Evolutionary conservation across 2,329 filamentous ascomycete species (phyloP), one percentile per base, ranked within the genome.

Genomic region (Fusarium phyllophilum): DNA sequence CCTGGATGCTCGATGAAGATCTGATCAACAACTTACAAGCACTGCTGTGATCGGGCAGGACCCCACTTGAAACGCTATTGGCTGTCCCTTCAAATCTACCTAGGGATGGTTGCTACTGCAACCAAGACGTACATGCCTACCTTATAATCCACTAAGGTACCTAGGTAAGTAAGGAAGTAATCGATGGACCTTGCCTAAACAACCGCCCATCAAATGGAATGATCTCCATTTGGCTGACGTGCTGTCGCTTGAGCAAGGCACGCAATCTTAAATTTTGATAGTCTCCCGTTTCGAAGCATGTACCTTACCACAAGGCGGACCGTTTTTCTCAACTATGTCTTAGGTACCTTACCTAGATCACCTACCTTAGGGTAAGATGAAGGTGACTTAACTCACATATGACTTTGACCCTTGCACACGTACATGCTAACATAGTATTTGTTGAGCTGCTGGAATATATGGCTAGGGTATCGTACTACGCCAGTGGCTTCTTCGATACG

Each of bases 101-200:
- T 41, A 62, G 38, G 31, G 31, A 57, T 66, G 61, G 63, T 66
- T 66, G 63, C 63, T 56, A 62, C 42, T 57, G 63, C 63, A 66
- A 66, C 63, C 63, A 42, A 57, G 55, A 29, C 31, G 31, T 51
- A 18, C 55, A 58, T 58, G 18, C 54, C 38, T 24, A 24, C n/a
- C 42, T 44, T 17, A 22, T 46, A 26, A 58, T 49, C 41, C 41
- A 49, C 41, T 22, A 46, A 20, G 20, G 31, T 33, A 33, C 24
- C 26, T 20, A 39, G 39, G 24, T n/a, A 34, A 49, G 26, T 29
- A 33, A 51, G 45, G 14, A 39, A 55, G 24, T n/a, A 34, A 49
- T 36, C n/a, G 60, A 42, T 36, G 38, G n/a, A 8, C 54, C 38
- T 45, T 56, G 31, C 48, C 46, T n/a, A 22, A 22, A 51, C 31